These are phyloP conservation scores for Diaporthe vexans DNA, from an alignment of 2,329 filamentous ascomycete species.

Conservation along the genomic window DNA sequence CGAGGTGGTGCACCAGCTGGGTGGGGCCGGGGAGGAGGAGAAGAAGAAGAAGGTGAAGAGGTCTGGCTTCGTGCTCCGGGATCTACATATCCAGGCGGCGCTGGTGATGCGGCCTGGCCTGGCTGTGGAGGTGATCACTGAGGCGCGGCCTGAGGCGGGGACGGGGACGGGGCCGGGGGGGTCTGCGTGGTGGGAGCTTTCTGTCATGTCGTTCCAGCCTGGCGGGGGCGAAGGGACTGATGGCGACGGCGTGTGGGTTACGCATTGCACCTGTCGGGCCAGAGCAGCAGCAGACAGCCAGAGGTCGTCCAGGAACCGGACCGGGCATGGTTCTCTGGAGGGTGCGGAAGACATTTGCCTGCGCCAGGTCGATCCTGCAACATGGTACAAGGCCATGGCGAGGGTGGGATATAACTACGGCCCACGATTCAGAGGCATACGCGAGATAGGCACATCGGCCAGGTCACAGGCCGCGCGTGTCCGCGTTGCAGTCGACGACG, in stretches of 20 bases:
- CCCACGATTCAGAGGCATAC: neutral
- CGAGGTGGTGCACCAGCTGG: constrained; percentile 31
- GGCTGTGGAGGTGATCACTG: neutral
- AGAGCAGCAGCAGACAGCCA: neutral
- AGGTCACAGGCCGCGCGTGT: neutral
- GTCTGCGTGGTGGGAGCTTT: neutral
- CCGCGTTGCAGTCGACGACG: neutral
- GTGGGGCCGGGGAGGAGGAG: neutral
- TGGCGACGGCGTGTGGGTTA: neutral
- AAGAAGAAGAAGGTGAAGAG: neutral
- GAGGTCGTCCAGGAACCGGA: neutral
- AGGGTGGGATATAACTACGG: neutral
- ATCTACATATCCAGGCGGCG: neutral
- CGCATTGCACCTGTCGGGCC: neutral
- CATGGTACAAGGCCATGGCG: neutral
- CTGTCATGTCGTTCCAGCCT: neutral
- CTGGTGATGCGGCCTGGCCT: neutral
- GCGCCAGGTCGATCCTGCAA: neutral
- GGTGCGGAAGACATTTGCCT: neutral
- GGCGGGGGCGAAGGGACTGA: neutral
- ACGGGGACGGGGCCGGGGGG: neutral
- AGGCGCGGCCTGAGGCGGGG: neutral
- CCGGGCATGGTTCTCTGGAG: neutral
- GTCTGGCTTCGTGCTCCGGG: neutral
- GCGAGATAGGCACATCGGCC: neutral